Base-by-base conservation (phyloP, 2,329 filamentous ascomycete species). In the Trichoderma atroviride region DNA sequence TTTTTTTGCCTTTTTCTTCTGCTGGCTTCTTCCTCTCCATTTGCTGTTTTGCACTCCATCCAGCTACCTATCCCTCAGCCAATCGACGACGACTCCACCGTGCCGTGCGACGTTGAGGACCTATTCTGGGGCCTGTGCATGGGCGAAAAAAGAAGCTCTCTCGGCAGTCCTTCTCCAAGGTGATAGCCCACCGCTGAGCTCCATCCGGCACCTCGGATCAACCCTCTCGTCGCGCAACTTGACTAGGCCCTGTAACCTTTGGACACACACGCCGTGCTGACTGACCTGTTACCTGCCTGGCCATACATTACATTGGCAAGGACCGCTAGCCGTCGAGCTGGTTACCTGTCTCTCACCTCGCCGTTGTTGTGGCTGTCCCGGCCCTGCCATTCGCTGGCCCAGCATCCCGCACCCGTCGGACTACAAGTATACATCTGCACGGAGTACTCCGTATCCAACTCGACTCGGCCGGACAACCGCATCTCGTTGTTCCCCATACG, bases 211-310 rank as follows among this genome's bases (percentile, higher is more conserved):
- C 40, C 58, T 62, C 59, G 40, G 57, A 67, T 67, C 63, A 55
- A 43, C 55, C 63, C 33, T 56, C 24, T 56, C 24, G 33, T 63
- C 61, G 61, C 61, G 61, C 61, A 64, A 64, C 43, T 22, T 43
- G 47, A 53, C 61, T 55, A 64, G 61, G 50, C 65, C 65, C 65
- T 68, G 65, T 68, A 68, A 68, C 65, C 22, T 61, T 55, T 66
- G 24, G 29, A 66, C 37, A 40, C 63, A 57, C 55, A 66, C 63
- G 53, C 53, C 61, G 55, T 67, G 57, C 57, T 68, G 57, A 67
- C 57, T 61, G 57, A 52, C 63, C 55, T 59, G 63, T 57, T 57
- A 43, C 57, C 57, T 59, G 33, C 19, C 55, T 13, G 19, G 27
- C 27, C 52, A 66, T 66, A 65, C 61, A 65, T 65, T 65, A 57